Base-by-base conservation (phyloP, 2,329 filamentous ascomycete genomes). In the Chaetomiaceae sp. region DNA sequence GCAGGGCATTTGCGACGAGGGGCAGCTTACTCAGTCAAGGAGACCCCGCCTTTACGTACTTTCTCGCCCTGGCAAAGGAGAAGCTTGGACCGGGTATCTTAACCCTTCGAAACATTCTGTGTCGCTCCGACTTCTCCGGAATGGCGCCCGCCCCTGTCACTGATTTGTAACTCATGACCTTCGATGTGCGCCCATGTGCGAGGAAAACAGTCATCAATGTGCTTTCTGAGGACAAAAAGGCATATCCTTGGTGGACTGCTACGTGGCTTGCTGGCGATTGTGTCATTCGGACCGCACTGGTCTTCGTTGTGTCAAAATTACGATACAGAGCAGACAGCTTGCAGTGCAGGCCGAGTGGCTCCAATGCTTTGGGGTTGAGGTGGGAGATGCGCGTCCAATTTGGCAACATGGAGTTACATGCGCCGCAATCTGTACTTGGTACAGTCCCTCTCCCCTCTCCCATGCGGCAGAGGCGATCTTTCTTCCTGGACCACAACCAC, bases 11-110 rank as follows among this genome's bases (percentile, higher is more conserved):
- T 51, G 40, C 48, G 42, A 58, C 58, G 61, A 58, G 57, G 55
- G 62, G 58, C 58, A 65, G 64, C 63, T 66, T 66, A 65, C 63
- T 65, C 63, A 65, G 58, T n/a, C n/a, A n/a, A n/a, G n/a, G n/a
- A 58, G 59, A 55, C 59, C 58, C 64, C 60, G 58, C 54, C 58
- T 55, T 57, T 50, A 52, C 51, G 51, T 60, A 55, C 45, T 52
- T 55, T 48, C 55, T 50, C 52, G 52, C 54, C 44, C 55, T 52
- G 52, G 38, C 45, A 46, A 33, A 25, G 40, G 19, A 35, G 42
- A 45, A 55, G 54, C 54, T 54, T 54, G 46, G 56, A 41, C 55
- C 53, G 35, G 45, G 19, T 17, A 44, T 37, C 16, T 42, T 38
- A 30, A 45, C 38, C 37, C 37, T 33, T 37, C 17, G 16, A n/a